phyloP scores from a whole-genome alignment of 2,329 filamentous ascomycete genomes.

The Paracamarosporium sp. region DNA sequence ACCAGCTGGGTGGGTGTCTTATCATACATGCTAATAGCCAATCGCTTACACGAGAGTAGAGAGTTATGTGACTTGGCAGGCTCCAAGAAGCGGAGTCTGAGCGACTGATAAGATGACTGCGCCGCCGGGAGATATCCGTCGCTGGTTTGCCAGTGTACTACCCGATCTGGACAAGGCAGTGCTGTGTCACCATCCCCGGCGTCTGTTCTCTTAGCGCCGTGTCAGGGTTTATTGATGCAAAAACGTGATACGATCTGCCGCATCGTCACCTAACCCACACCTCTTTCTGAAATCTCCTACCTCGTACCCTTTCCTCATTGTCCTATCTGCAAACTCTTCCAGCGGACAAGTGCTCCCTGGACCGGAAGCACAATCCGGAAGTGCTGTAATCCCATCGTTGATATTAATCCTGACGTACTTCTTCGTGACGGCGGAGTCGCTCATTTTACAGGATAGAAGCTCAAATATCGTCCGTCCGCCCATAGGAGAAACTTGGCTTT shows the following conservation, averaged over 20 bases:
- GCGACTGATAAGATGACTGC: no score
- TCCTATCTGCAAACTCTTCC: slow-evolving; percentile 50
- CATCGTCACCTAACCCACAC: slow-evolving; percentile 54
- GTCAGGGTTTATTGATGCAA: slow-evolving; percentile 50
- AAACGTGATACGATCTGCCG: slow-evolving; percentile 55
- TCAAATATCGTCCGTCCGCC: slow-evolving; percentile 63
- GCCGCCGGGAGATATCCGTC: no score
- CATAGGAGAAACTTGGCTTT: slow-evolving; percentile 64
- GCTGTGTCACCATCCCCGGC: no score
- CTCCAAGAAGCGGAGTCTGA: no score
- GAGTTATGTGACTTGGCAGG: no score
- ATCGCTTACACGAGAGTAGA: no score
- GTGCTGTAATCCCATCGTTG: slow-evolving; percentile 62
- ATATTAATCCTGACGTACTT: slow-evolving; percentile 61
- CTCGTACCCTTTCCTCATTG: slow-evolving; percentile 49
- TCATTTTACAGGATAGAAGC: slow-evolving; percentile 50
- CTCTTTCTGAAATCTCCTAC: slow-evolving; percentile 56
- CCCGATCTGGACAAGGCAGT: no score
- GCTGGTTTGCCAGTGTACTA: no score
- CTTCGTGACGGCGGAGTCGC: not conserved
- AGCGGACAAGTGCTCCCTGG: slow-evolving; percentile 58
- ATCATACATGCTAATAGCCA: no score
- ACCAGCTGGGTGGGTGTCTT: no score
- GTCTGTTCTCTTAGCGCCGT: not conserved
- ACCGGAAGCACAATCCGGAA: slow-evolving; percentile 56